Percentiles rank a stretch among this genome's conserved stretches.
phyloP scores from a whole-genome alignment of 1,284 basidiomycete genomes.

The Cutaneotrichosporon dermatis region DNA sequence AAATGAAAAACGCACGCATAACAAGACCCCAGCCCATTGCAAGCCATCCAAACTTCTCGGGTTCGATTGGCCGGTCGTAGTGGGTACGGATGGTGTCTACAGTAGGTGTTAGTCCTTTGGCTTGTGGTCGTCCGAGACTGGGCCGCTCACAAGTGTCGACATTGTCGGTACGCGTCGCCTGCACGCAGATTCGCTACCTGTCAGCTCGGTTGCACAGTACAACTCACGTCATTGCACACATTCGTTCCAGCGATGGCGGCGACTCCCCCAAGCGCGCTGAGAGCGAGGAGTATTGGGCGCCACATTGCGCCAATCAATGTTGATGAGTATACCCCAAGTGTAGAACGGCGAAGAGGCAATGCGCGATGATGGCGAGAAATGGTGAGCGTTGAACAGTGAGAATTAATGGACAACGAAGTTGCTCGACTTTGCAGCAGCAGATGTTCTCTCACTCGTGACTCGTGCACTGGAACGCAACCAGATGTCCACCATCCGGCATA shows the following conservation, averaged over 20 bases:
- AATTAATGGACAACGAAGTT: too few relatives aligned
- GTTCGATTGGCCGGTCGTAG: background rate
- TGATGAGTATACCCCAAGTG: background rate
- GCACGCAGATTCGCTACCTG: constrained; percentile 9
- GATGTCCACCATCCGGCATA: too few relatives aligned
- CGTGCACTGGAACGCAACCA: too few relatives aligned
- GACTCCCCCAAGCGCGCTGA: background rate
- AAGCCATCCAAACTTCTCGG: constrained; percentile 14
- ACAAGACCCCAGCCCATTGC: constrained; percentile 9
- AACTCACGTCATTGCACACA: background rate
- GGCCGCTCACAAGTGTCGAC: constrained; percentile 8
- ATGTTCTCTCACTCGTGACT: too few relatives aligned
- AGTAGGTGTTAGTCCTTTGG: background rate
- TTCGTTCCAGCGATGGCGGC: constrained; percentile 1
- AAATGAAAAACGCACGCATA: constrained; percentile 13
- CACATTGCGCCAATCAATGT: background rate
- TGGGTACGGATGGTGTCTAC: background rate
- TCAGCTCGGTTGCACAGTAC: background rate
- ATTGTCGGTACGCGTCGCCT: constrained; percentile 2
- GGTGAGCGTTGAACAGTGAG: background rate
- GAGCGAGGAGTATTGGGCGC: constrained; percentile 1
- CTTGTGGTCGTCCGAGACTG: too few relatives aligned
- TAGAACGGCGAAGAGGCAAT: too few relatives aligned
- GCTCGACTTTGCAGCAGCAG: background rate
- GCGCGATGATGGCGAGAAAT: background rate